Base-by-base conservation (phyloP, 495 filamentous ascomycete genomes). In the Niebla homalea region DNA sequence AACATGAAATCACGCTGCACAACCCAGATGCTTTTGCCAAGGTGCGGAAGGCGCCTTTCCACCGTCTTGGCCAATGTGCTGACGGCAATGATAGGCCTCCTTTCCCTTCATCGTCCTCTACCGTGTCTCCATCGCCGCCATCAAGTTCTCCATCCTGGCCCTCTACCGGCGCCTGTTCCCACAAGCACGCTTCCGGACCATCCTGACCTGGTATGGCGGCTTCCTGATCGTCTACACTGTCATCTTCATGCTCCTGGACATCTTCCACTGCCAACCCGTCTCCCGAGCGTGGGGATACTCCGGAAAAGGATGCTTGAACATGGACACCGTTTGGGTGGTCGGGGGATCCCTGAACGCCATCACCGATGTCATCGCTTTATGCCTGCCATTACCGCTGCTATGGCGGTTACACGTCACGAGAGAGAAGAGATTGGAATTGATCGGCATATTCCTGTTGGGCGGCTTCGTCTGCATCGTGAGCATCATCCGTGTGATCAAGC, bases 61-160 rank as follows among this genome's bases (percentile, higher is more conserved):
- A 15, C 19, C 2, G 4, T 37, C 18, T 16, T 12, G 19, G 4
- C 35, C 15, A 14, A 19, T n/a, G n/a, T n/a, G n/a, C 46, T 49
- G 4, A 48, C 21, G 10, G 18, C 16, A 21, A n/a, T 37, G 21
- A 6, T n/a, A 51, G 43, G 51, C 50, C 44, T 25, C 63, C 5
- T 54, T 57, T 22, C 46, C 65, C 40, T 57, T 58, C n/a, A 60
- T 66, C 29, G 45, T 64, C 36, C 60, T 65, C 43, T 68, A 66
- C 36, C 58, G 58, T 49, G 38, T 60, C 14, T 53, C 50, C 21
- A 51, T 66, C 59, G 53, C 64, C 5, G 64, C 69, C 21, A 63
- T 63, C 42, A 70, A 72, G 39, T 61, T 71, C 37, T 71, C 70
- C 3, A 65, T 69, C 50, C 56, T 67, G 12, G 46, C 61, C 36